Percentiles rank a stretch among this genome's conserved stretches.
Conservation (phyloP, 1,284 basidiomycete species). For the Tranzscheliella williamsii region DNA sequence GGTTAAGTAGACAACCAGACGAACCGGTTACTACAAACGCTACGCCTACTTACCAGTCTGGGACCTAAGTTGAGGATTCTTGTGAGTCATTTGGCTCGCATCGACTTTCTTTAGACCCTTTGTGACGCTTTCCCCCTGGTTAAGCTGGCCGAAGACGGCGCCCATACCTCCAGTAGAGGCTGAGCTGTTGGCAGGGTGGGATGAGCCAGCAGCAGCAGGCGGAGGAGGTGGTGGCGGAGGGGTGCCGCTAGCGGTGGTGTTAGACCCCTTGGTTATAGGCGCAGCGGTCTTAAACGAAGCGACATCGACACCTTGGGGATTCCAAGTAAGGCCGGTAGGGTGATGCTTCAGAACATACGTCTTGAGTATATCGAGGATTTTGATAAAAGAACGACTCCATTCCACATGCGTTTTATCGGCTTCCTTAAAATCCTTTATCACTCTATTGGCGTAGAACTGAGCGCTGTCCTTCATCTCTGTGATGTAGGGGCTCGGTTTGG, state of each 20-base stretch:
- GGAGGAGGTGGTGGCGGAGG: constrained; percentile 64
- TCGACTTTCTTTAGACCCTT: constrained; percentile 91
- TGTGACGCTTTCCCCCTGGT: constrained; percentile 86
- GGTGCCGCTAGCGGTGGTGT: constrained; percentile 67
- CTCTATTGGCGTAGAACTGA: constrained; percentile 85
- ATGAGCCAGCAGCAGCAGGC: constrained; percentile 60
- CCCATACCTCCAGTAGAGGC: constrained; percentile 68
- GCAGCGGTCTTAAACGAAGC: constrained; percentile 50
- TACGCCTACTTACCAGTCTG: too few species aligned
- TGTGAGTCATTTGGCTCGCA: constrained; percentile 96
- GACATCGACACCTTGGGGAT: constrained; percentile 65
- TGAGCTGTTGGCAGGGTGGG: constrained; percentile 61
- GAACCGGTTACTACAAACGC: too few species aligned
- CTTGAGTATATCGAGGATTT: constrained; percentile 75
- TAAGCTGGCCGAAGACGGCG: constrained; percentile 90
- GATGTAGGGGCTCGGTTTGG: constrained; percentile 82
- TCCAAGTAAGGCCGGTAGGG: constrained; percentile 87
- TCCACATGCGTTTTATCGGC: constrained; percentile 79
- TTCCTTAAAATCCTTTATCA: constrained; percentile 91
- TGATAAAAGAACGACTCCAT: constrained; percentile 79
- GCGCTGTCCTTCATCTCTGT: constrained; percentile 83
- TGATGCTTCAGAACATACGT: constrained; percentile 86
- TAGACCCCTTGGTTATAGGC: neutral
- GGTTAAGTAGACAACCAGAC: too few species aligned
- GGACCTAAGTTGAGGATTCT: constrained; percentile 82